Base-by-base conservation (phyloP, 2,329 filamentous ascomycete species). In the Tolypocladium endophyticum region DNA sequence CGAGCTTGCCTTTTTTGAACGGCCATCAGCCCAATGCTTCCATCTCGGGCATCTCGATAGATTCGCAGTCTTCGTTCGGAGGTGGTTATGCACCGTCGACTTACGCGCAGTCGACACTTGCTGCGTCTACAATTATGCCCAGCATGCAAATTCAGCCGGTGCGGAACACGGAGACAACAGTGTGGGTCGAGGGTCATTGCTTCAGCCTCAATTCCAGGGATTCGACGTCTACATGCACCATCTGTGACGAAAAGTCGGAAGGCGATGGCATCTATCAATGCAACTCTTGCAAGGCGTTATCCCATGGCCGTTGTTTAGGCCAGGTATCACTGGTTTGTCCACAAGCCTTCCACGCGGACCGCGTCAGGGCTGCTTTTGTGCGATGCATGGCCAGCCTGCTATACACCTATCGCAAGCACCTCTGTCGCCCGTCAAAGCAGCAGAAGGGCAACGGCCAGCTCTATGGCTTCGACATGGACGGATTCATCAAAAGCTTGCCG, bases 101-200 rank as follows among this genome's bases (percentile, higher is more conserved):
- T 2, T 94, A 94, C 69, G 90, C 90, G 0, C 88, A 90, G 67
- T 93, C 89, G n/a, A 94, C 90, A 0, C 76, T 94, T 54, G 90
- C 90, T 2, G 90, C 90, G 9, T 92, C 89, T 8, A 94, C 90
- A 2, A 86, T 94, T 66, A 92, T 94, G 89, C 90, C 90, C 41
- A 89, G 87, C 66, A 88, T 92, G 82, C 82, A 90, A 61, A 82
- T 92, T 62, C 89, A 92, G 68, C 88, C 88, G 1, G 89, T 93
- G 9, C 79, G 80, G 55, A 90, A 93, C 68, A 91, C 89, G 0
- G 88, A 92, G 55, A 90, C 86, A 1, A 90, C 83, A 0, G 85
- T 90, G 55, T 94, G 90, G 90, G 87, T 91, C 1, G 90, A 94
- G 72, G 90, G 90, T 0, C 90, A 94, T 74, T 92, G 88, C 72